A percentile compares a stretch with the other conserved stretches of the same genome.
phyloP scores from a whole-genome alignment of 1,284 basidiomycete genomes.

The Serendipita sp. region DNA sequence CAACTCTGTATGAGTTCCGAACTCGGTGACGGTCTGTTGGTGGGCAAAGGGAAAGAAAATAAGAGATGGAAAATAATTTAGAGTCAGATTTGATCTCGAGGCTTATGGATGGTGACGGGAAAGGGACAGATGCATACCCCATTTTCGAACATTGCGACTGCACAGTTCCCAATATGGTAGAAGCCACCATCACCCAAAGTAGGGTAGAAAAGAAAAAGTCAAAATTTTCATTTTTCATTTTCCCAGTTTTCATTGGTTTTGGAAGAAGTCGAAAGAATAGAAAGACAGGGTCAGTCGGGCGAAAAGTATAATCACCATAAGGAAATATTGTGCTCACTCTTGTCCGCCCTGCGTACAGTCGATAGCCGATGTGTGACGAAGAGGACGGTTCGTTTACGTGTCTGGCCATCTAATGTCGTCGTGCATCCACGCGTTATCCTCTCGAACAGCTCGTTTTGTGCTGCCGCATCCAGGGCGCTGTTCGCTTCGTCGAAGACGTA shows the following conservation, averaged over 20 bases:
- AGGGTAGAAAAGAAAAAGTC: background rate
- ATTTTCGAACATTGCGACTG: conserved; percentile 68
- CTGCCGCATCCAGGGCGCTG: conserved; percentile 60
- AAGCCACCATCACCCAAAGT: conserved; percentile 5
- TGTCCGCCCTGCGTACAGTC: conserved; percentile 63
- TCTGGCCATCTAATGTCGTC: conserved; percentile 40
- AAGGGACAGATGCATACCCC: conserved; percentile 37
- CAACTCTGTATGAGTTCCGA: conserved; percentile 64
- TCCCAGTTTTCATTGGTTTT: no score
- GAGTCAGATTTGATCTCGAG: no score
- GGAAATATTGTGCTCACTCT: conserved; percentile 18
- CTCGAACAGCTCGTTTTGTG: conserved; percentile 65
- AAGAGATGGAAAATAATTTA: conserved; percentile 9
- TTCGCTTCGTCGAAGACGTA: conserved; percentile 51
- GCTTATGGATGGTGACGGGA: conserved; percentile 2
- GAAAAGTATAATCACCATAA: background rate
- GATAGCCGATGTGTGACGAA: conserved; percentile 75
- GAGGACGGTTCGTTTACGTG: conserved; percentile 50
- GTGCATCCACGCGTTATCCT: conserved; percentile 28
- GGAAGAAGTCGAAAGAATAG: background rate
- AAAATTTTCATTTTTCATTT: no score
- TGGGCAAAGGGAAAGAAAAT: conserved; percentile 12
- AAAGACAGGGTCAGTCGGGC: background rate
- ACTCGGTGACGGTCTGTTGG: conserved; percentile 59
- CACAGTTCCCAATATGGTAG: conserved; percentile 12